Evolutionary conservation across 176 grass and related monocot species (phyloP), one percentile per base, ranked within the genome.

Genomic region (Triticum turgidum): DNA sequence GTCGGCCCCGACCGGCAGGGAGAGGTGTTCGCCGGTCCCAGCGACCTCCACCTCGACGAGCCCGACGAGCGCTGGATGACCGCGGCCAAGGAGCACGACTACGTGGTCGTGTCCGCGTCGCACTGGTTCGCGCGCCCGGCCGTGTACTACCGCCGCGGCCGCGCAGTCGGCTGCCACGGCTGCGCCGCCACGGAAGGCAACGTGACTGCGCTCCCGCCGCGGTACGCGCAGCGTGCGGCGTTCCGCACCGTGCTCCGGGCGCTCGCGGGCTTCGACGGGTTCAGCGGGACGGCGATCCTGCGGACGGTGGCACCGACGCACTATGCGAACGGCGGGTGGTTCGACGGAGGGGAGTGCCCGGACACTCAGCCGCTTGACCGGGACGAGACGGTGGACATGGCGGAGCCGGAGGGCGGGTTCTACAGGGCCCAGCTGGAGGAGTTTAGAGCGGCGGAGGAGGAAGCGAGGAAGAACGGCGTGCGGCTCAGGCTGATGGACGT

Each of bases 61-160:
- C 73, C 88, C 3, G 95, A 98, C 42, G 45, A 29, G 58, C 84
- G 90, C 62, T 98, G 95, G 93, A 51, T 74, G 44, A 18, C 85
- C 44, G 72, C 87, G 4, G 83, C 86, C 41, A 52, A 11, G 69
- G 22, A 12, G 65, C 73, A 93, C 75, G 93, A 98, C 78, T 68
- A 82, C 33, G 76, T 93, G 8, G 76, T 95, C 39, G 58, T 95
- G 9, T 92, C 95, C 13, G 82, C 88, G 73, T 94, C 91, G 52
- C 91, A 98, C 88, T 98, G 93, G 95, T 98, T 98, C 84, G 86
- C 91, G 41, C 91, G 92, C 72, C 88, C 91, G 18, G 89, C 87
- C 58, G 75, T 98, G 27, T 95, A 95, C 73, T 87, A 89, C 71
- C 83, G 83, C 42, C 54, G 63, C 24, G 79, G 85, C 47, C 76